Base-by-base conservation (phyloP, 1,284 basidiomycete species). In the Trichosporon faecale region DNA sequence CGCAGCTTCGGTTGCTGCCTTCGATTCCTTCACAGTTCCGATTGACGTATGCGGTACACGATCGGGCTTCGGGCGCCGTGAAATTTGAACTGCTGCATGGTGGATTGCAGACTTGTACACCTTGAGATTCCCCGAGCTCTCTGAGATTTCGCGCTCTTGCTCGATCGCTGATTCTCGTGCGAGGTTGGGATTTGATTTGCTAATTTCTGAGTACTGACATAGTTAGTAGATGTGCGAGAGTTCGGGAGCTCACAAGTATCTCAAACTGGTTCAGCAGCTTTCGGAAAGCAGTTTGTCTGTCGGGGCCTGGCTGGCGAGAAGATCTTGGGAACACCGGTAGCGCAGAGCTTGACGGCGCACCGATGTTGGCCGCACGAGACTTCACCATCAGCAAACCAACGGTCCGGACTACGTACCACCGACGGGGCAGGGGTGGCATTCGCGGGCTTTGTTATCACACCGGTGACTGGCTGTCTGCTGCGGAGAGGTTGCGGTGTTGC, bases 11-110 rank as follows among this genome's bases (percentile, higher is more conserved):
- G 83, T 83, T 18, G 90, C 89, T 14, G 85, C 85, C 11, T 85
- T 83, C 35, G 91, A 83, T 16, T 92, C 89, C 11, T 84, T 87
- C 68, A 93, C 88, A 0, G 93, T 95, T 3, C 95, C 94, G 29
- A 95, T 88, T 3, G 92, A 94, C 0, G 88, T 85, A 77, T 94
- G 91, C 0, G 86, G 85, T 23, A 87, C 76, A 0, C 85, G 85
- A 64, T 87, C 87, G 1, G 94, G 93, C 3, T 85, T 79, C 0
- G 87, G 79, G 0, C 95, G 89, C 75, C 88, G 88, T 79, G 78
- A 79, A 16, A 84, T 76, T n/a, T 76, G 71, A 7, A 84, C 79
- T 1, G 82, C 78, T 0, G 82, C 81, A 35, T 81, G 80, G 35
- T 83, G 82, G 33, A 84, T 79, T 2, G 81, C 78, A 8, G 76